Evolutionary conservation across 2,329 filamentous ascomycete genomes (phyloP), one percentile per base, ranked within the genome.

Genomic region (Aspergillus brasiliensis): DNA sequence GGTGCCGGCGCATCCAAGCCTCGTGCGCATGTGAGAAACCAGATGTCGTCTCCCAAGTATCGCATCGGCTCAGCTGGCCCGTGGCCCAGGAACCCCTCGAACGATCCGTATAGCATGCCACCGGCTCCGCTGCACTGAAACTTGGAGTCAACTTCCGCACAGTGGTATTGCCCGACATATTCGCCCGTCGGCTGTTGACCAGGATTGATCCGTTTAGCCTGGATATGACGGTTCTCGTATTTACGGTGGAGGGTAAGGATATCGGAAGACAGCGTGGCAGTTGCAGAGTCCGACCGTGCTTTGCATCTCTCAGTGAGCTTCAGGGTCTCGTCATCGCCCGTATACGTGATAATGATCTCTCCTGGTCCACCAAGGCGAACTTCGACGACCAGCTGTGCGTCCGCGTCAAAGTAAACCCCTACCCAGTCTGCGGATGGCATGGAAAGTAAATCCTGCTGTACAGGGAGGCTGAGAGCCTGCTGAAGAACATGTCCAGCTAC

Each of bases 1-100:
- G 78, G 78, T 0, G 78, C 72, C 4, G 74, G 72, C 1, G 76
- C 73, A 64, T 81, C 79, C 58, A 81, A 62, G 10, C 75, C 75
- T 48, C 79, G 67, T 4, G 76, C 75, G 59, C 75, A 77, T 1
- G 70, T 68, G 23, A 81, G 63, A 0, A 62, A 61, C 74, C 76
- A 81, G 3, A 80, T 68, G 62, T 80, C 73, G 34, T 73, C 66
- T 2, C 76, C 78, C 5, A 81, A 56, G 31, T 73, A 72, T 11
- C 67, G 64, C 72, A 81, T 78, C 2, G 75, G 58, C 53, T 75
- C 72, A 3, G 68, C 65, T 1, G 77, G 73, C 2, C 79, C 78
- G 13, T 66, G 65, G 2, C 79, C 79, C 3, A 81, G 64, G 56
- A 71, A 81, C 5, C 79, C 79, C 55, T 76, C 71, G 59, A 81